phyloP scores from a whole-genome alignment of 257 asterid species.

The Gentiana macrophylla region DNA sequence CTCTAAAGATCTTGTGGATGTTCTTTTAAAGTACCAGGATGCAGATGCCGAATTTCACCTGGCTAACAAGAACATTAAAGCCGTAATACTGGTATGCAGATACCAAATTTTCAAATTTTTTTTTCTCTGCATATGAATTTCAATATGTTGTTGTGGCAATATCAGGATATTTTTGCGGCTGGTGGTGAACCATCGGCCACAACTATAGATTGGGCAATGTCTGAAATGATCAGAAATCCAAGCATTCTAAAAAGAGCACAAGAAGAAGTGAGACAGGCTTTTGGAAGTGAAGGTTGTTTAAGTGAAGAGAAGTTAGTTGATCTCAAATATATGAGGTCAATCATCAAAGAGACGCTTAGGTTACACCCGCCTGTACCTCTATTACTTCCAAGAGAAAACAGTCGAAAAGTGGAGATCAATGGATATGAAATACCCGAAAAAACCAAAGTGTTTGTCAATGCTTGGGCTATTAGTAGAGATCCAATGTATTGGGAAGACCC shows the following conservation, averaged over 20 bases:
- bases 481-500: conserved; percentile 4
- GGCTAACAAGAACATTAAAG: conserved; percentile 4
- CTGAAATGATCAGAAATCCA: conserved; percentile 1
- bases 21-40: conserved; percentile 7
- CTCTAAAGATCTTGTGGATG: conserved; percentile 9
- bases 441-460: conserved; percentile 3
- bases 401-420: not conserved
- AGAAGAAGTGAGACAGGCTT: conserved; percentile 1
- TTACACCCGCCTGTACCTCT: conserved; percentile 3
- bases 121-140: no score
- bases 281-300: not conserved
- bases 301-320: not conserved
- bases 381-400: conserved; percentile 5
- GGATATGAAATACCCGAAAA: not conserved
- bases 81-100: not conserved
- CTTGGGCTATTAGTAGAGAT: conserved; percentile 8
- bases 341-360: conserved; percentile 4
- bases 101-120: no score
- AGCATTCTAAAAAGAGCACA: not conserved
- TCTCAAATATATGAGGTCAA: conserved; percentile 3
- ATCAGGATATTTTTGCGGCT: conserved; percentile 3
- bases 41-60: conserved; percentile 7
- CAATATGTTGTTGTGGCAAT: not conserved
- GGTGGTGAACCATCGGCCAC: conserved; percentile 4
- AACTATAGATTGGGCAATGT: conserved; percentile 1